phyloP scores from a whole-genome alignment of 176 grass and related monocot species.

The Ampelocalamus luodianensis region DNA sequence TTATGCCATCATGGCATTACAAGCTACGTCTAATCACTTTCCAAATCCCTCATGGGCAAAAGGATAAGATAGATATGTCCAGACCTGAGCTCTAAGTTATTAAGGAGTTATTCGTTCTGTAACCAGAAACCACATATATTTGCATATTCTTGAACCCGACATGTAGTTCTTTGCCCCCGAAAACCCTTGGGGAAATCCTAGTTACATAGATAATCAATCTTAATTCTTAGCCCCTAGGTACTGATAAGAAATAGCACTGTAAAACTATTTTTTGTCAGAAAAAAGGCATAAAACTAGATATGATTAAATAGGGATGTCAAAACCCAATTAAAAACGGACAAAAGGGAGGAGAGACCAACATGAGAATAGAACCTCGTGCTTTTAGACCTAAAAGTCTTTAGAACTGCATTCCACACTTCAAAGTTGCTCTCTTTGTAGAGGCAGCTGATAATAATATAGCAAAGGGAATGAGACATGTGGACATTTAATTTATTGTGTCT shows the following conservation, averaged over 20 bases:
- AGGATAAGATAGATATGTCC: not conserved
- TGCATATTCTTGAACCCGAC: not conserved
- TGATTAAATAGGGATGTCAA: not conserved
- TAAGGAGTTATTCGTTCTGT: not conserved
- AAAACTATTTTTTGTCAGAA: not conserved
- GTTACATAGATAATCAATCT: not conserved
- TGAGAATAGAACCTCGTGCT: not conserved
- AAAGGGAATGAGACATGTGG: not conserved
- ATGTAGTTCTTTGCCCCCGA: no score
- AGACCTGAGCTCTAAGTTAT: not conserved
- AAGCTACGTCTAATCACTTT: slow-evolving; percentile 1
- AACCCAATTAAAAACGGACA: not conserved
- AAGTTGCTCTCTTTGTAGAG: slow-evolving; percentile 16
- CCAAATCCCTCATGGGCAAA: not conserved
- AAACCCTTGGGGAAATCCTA: not conserved
- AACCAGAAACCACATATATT: not conserved
- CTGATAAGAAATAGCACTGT: not conserved
- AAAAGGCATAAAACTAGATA: not conserved
- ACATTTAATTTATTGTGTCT: slow-evolving; percentile 15
- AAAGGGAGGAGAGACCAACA: not conserved
- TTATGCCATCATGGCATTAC: slow-evolving; percentile 1
- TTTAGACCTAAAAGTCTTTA: not conserved
- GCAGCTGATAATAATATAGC: slow-evolving; percentile 32
- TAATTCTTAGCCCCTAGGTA: not conserved
- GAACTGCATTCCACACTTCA: not conserved